Percentiles rank a stretch among this genome's conserved stretches.
Evolutionary conservation across 2,329 filamentous ascomycete genomes (phyloP).

Genomic region (Bipolaris zeicola): DNA sequence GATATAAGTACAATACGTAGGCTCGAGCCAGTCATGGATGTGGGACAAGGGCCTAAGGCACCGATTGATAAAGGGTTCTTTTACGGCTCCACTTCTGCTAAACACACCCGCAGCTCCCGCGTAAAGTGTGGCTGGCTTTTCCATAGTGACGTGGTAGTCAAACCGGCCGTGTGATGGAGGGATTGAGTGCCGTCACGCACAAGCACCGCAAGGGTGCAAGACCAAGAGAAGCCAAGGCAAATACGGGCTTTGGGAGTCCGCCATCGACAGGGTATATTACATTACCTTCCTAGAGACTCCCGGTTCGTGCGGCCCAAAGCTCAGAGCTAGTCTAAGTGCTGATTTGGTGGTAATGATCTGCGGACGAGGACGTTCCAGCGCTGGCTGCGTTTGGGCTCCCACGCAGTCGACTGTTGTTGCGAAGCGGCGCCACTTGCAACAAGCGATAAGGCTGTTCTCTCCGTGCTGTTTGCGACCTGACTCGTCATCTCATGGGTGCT

Average conservation of each 20-base stretch:
- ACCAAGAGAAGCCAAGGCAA: constrained; percentile 44
- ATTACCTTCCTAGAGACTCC: constrained; percentile 25
- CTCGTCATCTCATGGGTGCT: constrained; percentile 9
- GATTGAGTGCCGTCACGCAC: constrained; percentile 36
- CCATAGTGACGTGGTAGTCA: constrained; percentile 46
- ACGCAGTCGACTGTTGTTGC: constrained; percentile 14
- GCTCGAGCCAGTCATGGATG: constrained; percentile 20
- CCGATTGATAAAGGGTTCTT: constrained; percentile 24
- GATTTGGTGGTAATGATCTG: constrained; percentile 24
- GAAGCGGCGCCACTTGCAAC: constrained; percentile 10
- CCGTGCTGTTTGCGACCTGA: constrained; percentile 2
- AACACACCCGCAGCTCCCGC: constrained; percentile 37
- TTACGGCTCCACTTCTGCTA: constrained; percentile 30
- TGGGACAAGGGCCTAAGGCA: constrained; percentile 23
- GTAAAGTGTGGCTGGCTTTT: constrained; percentile 29
- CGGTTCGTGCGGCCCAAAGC: constrained; percentile 33
- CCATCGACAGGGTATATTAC: constrained; percentile 34
- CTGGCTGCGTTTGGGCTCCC: constrained; percentile 23
- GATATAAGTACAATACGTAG: constrained; percentile 30
- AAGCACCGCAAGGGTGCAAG: constrained; percentile 46
- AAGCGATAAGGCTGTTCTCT: neutral
- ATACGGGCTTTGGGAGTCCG: constrained; percentile 37
- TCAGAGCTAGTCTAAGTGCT: constrained; percentile 21
- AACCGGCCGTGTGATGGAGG: constrained; percentile 37
- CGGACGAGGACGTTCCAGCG: constrained; percentile 20